Base-by-base conservation (phyloP, 208 protist species). In the Acanthamoeba sp. region DNA sequence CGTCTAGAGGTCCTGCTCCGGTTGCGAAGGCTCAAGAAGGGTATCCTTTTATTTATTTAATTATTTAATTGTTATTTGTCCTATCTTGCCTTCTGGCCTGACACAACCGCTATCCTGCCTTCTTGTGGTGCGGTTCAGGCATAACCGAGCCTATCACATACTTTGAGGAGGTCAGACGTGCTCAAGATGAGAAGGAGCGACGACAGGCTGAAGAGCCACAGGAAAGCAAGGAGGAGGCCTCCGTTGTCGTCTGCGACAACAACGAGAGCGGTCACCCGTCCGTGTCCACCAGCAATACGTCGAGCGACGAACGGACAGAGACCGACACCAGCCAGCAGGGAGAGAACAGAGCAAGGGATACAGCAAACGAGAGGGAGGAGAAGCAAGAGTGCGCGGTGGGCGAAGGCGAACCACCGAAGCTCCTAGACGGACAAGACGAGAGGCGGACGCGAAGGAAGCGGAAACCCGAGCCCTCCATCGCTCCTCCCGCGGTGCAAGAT, bases 1-100 rank as follows among this genome's bases (percentile, higher is more conserved):
- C 38, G 78, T 20, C 78, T 87, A n/a, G 78, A 87, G 32, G 78
- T 87, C 18, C 78, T 87, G 22, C 78, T 87, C 12, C 40, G 78
- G 9, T 24, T 62, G 14, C 78, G 78, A 34, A n/a, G 78, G 22
- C 78, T 87, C 20, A 59, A 87, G 34, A 7, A 87, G 32, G 78
- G 78, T 87, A 87, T 2, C n/a, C n/a, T n/a, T n/a, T n/a, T n/a
- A n/a, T n/a, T n/a, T n/a, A n/a, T n/a, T n/a, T n/a, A n/a, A n/a
- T n/a, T n/a, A n/a, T n/a, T n/a, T n/a, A n/a, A n/a, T n/a, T n/a
- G n/a, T n/a, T n/a, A n/a, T n/a, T n/a, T n/a, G n/a, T n/a, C n/a
- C n/a, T n/a, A n/a, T n/a, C n/a, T n/a, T n/a, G n/a, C n/a, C n/a
- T n/a, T n/a, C n/a, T n/a, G n/a, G n/a, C n/a, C n/a, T n/a, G n/a